Evolutionary conservation across 2,329 filamentous ascomycete species (phyloP).

Genomic region (Dactylellina parvicollis): DNA sequence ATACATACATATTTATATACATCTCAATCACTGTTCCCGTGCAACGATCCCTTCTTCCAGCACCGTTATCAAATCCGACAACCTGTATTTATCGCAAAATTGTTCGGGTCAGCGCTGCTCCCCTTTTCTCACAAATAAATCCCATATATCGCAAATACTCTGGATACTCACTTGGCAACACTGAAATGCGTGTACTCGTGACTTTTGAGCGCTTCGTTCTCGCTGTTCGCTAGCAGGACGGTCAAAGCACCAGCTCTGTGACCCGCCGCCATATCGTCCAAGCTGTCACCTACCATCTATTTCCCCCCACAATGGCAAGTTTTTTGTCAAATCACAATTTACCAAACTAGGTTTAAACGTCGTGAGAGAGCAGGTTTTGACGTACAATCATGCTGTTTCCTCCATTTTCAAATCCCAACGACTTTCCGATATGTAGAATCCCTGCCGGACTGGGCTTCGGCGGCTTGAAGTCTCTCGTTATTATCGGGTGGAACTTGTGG

Average conservation of each 20-base stretch:
- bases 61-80: slow-evolving; percentile 80
- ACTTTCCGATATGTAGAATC: slow-evolving; percentile 82
- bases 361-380: no score
- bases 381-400: slow-evolving; percentile 63
- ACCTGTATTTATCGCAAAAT: slow-evolving; percentile 61
- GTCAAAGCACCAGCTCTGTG: slow-evolving; percentile 85
- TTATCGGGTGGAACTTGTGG: slow-evolving; percentile 77
- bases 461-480: slow-evolving; percentile 82
- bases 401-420: slow-evolving; percentile 72
- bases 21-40: slow-evolving; percentile 21
- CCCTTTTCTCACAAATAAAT: slow-evolving; percentile 70
- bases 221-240: slow-evolving; percentile 85
- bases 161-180: slow-evolving; percentile 64
- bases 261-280: slow-evolving; percentile 93
- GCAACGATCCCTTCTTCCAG: slow-evolving; percentile 75
- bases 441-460: slow-evolving; percentile 90
- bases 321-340: neutral
- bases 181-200: slow-evolving; percentile 82
- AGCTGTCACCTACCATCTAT: slow-evolving; percentile 74
- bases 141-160: neutral
- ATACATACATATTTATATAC: no score
- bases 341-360: no score
- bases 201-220: slow-evolving; percentile 74
- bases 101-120: slow-evolving; percentile 68
- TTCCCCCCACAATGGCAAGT: neutral